Conservation (phyloP, 768 basidiomycete species). For the Thelephora ganbajun region DNA sequence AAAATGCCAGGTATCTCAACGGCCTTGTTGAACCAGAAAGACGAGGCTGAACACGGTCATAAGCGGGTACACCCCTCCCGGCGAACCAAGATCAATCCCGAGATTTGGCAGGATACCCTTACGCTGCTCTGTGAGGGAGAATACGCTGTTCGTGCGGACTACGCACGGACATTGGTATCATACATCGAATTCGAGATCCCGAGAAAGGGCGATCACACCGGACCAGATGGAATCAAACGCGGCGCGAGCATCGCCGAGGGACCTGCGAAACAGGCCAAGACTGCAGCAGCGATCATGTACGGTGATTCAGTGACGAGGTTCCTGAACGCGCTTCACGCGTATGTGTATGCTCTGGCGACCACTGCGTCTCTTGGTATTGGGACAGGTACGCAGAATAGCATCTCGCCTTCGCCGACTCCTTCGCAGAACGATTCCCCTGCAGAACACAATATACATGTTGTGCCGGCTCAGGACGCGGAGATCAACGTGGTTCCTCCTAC, state of each 20-base stretch:
- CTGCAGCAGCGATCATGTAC: constrained; percentile 33
- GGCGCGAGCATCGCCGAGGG: constrained; percentile 32
- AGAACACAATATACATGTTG: constrained; percentile 7
- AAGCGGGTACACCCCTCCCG: constrained; percentile 25
- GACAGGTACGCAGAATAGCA: constrained; percentile 6
- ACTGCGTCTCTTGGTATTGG: constrained; percentile 45
- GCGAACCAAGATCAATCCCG: constrained; percentile 58
- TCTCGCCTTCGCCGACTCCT: constrained; percentile 19
- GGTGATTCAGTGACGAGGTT: constrained; percentile 58
- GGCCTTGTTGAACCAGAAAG: constrained; percentile 2
- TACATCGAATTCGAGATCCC: constrained; percentile 71
- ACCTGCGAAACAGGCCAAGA: constrained; percentile 30
- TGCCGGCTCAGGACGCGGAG: constrained; percentile 12
- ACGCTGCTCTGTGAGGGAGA: constrained; percentile 72
- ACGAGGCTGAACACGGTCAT: constrained; percentile 6
- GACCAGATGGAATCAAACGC: constrained; percentile 33
- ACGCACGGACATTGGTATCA: constrained; percentile 55
- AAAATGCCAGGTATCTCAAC: constrained; percentile 8
- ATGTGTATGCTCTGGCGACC: constrained; percentile 66
- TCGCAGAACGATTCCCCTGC: constrained; percentile 18
- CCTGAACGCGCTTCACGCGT: constrained; percentile 69
- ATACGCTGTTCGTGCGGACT: constrained; percentile 67
- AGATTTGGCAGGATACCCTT: constrained; percentile 85
- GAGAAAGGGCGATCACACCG: constrained; percentile 37
- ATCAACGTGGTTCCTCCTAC: constrained; percentile 20